These are phyloP conservation scores for Puccinellia tenuiflora DNA, from an alignment of 176 grass and related monocot species.

Conservation along the genomic window DNA sequence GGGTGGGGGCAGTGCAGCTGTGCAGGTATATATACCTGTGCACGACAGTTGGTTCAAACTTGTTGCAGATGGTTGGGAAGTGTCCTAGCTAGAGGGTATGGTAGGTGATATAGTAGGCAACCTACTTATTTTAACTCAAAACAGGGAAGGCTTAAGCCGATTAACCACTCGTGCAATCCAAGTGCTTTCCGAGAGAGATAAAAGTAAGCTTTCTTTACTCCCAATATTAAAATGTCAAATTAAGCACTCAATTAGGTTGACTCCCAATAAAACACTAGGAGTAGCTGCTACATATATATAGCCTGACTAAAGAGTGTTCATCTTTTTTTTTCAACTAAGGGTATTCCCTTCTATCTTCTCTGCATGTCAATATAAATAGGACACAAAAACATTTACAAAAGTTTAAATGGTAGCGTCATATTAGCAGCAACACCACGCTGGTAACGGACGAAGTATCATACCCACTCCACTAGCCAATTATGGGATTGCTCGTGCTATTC, in stretches of 20 bases:
- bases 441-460: too few species aligned
- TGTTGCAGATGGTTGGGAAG: constrained; percentile 16
- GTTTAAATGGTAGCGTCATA: too few species aligned
- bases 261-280: background rate
- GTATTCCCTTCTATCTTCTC: too few species aligned
- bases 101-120: constrained; percentile 2
- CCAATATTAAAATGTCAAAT: background rate
- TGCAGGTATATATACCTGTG: background rate
- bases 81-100: background rate
- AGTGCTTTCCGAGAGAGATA: background rate
- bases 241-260: background rate
- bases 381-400: too few species aligned
- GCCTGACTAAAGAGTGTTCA: too few species aligned
- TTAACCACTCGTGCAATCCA: background rate
- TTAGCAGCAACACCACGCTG: too few species aligned
- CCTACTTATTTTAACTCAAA: background rate
- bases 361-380: too few species aligned
- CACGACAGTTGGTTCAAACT: background rate
- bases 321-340: too few species aligned
- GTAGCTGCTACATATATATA: too few species aligned
- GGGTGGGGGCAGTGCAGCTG: too few species aligned
- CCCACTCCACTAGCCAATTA: too few species aligned
- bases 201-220: background rate
- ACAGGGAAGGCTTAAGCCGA: background rate
- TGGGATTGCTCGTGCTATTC: too few species aligned